Evolutionary conservation across 1,284 basidiomycete genomes (phyloP), one percentile per base, ranked within the genome.

Genomic region (Pulveroboletus sp.): DNA sequence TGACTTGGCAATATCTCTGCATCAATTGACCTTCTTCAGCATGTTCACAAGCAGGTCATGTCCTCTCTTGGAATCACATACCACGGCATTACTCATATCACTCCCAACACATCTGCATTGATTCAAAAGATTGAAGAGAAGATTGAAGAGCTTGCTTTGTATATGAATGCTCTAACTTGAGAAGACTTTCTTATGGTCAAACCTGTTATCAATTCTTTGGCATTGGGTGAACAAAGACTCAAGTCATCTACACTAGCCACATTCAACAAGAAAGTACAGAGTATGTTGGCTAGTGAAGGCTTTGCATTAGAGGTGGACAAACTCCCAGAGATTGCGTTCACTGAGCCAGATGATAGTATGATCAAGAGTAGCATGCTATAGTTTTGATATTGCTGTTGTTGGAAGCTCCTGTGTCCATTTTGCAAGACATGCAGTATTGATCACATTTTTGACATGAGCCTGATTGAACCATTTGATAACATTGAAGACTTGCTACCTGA

Each of bases 1-100:
- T 49, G 54, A 2, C 42, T 72, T 0, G 67, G 65, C 1, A 56
- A 72, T 29, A 67, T 72, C 12, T 69, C 70, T 0, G 70, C 70
- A 3, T 44, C 56, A 1, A 49, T 72, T 0, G 57, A 65, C 6
- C 54, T 66, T 15, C 46, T 74, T 0, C 65, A 70, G 31, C 28
- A n/a, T 1, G 57, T 73, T 17, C 66, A 67, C 20, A 70, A 65
- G 33, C 61, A 61, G 8, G 64, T 71, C 1, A 0, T 20, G 22
- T 14, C 29, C 29, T 56, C 62, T 1, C 54, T 74, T 2, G 35
- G 49, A 3, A 47, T 57, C 0, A n/a, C 56, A 0, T 71, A 73
- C 46, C 64, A 68, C 40, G 63, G 56, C 3, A 64, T 62, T 1
- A 63, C 58, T 0, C 72, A 73, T 33, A 62, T 43, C 2, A 56